phyloP scores from a whole-genome alignment of 345 rosid genomes.

The Citrus hindsii region DNA sequence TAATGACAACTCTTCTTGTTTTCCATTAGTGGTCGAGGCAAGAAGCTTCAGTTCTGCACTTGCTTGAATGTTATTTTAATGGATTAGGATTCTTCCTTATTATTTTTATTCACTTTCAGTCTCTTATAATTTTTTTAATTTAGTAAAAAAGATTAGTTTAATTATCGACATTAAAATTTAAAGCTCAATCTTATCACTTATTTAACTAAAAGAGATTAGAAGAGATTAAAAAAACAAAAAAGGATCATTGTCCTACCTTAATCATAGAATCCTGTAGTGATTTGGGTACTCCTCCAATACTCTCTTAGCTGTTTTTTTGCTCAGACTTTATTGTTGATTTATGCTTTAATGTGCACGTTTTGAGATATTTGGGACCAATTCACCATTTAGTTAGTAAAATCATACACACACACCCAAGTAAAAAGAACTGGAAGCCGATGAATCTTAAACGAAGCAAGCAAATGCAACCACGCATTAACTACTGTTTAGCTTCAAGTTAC shows the following conservation, averaged over 20 bases:
- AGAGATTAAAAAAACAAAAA: no score
- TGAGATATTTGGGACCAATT: background rate
- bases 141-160: no score
- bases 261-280: background rate
- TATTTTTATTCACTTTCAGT: no score
- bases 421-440: no score
- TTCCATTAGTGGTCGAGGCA: conserved; percentile 10
- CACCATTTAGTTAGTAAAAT: background rate
- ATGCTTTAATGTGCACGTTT: background rate
- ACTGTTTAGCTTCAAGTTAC: background rate
- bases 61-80: background rate
- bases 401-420: no score
- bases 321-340: background rate
- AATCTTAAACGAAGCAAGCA: no score
- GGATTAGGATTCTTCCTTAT: no score
- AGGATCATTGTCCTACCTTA: background rate
- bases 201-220: no score
- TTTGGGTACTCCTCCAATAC: background rate
- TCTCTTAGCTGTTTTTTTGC: background rate
- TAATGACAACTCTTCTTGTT: conserved; percentile 14
- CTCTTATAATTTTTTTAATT: no score
- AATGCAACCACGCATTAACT: background rate
- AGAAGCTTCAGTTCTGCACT: conserved; percentile 45
- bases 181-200: no score
- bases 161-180: no score